Base-by-base conservation (phyloP, 805 yeast species). In the Kluyveromyces nonfermentans region DNA sequence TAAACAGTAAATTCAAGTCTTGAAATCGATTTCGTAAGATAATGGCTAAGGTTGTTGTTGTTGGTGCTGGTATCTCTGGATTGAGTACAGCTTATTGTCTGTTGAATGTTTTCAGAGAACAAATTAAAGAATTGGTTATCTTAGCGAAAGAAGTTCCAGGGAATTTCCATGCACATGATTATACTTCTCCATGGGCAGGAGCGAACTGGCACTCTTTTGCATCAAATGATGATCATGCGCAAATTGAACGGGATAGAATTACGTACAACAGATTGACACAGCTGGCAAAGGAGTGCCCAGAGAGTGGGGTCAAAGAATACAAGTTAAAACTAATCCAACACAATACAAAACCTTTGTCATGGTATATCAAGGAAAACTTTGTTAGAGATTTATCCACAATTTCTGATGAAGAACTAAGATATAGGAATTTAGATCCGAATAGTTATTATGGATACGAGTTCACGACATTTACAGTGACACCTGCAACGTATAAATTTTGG, bases 11-110 rank as follows among this genome's bases (percentile, higher is more conserved):
- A n/a, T n/a, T n/a, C n/a, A n/a, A n/a, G n/a, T n/a, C n/a, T n/a
- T n/a, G n/a, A n/a, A n/a, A n/a, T n/a, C n/a, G n/a, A n/a, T n/a
- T n/a, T n/a, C n/a, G n/a, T n/a, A n/a, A n/a, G n/a, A n/a, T n/a
- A n/a, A 69, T 85, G 50, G 89, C 84, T 17, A 88, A 87, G 36
- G 69, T 73, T 9, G 70, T 76, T 30, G 93, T 83, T n/a, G 64
- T 85, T 31, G 85, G 90, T 3, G 93, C 94, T 3, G 95, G 94
- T 41, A 82, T 85, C 45, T 64, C 75, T 12, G 82, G 82, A 2
- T 58, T 77, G 28, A 76, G 81, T 1, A 58, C 70, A 21, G 80
- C 82, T 1, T 56, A 64, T 20, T 60, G 64, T 19, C 62, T 77
- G 5, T 52, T 72, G 0, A 56, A 65, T 42, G 56, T 61, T 31